A percentile compares a stretch with the other conserved stretches of the same genome.
These are phyloP conservation scores for Proliferodiscus dingleyae DNA, from an alignment of 2,329 filamentous ascomycete genomes.

Conservation along the genomic window DNA sequence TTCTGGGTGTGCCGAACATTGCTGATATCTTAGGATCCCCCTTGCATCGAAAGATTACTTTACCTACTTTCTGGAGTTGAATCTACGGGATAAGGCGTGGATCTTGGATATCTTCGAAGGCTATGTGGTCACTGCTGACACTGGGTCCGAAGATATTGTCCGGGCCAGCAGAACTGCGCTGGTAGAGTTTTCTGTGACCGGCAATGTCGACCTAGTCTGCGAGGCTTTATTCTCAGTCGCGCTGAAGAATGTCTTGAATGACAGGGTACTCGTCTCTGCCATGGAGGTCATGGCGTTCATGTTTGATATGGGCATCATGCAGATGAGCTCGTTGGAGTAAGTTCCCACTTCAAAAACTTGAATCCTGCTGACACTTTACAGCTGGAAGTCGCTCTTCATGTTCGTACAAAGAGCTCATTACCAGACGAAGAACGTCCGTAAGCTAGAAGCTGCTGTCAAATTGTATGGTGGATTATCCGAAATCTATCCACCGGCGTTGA, in stretches of 20 bases:
- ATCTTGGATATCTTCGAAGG: slow-evolving; percentile 57
- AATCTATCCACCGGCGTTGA: slow-evolving; percentile 43
- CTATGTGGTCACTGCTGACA: slow-evolving; percentile 67
- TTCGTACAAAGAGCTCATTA: slow-evolving; percentile 74
- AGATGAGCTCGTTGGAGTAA: slow-evolving; percentile 32
- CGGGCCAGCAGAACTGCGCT: slow-evolving; percentile 64
- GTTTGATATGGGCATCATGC: slow-evolving; percentile 56
- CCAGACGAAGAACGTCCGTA: slow-evolving; percentile 76
- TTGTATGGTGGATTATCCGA: slow-evolving; percentile 68
- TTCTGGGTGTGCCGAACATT: no score
- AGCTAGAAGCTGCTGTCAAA: slow-evolving; percentile 73
- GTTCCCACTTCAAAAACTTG: no score
- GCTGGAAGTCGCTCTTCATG: slow-evolving; percentile 59
- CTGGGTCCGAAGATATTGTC: slow-evolving; percentile 71
- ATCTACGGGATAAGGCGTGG: slow-evolving; percentile 33
- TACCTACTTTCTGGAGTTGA: neutral
- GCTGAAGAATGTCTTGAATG: slow-evolving; percentile 46
- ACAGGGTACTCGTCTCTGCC: slow-evolving; percentile 68
- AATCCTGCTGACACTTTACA: slow-evolving; percentile 22
- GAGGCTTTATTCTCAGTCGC: slow-evolving; percentile 51
- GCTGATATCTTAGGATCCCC: no score
- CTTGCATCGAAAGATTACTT: slow-evolving; percentile 1
- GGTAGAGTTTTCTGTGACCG: slow-evolving; percentile 43
- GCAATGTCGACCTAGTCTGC: slow-evolving; percentile 39
- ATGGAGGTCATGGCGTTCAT: slow-evolving; percentile 76